Evolutionary conservation across 2,329 filamentous ascomycete genomes (phyloP), one percentile per base, ranked within the genome.

Genomic region (Epichloe gansuensis): DNA sequence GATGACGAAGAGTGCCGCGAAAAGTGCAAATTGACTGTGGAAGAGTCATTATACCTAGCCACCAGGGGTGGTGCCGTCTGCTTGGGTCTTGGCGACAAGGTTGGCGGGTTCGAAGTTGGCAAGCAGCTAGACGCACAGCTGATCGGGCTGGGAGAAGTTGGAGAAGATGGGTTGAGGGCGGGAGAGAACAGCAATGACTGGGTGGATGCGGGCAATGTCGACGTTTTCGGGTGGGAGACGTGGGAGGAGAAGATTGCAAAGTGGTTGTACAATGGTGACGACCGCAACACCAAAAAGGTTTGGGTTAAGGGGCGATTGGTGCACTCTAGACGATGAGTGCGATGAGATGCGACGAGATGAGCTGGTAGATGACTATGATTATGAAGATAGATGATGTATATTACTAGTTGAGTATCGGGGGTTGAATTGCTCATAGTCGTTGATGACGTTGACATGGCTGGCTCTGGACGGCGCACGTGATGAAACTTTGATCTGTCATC

Each of bases 211-310:
- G 82, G 84, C 0, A 81, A 83, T 46, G 88, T 96, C 0, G 89
- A 96, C 67, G 67, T 96, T 0, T 98, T 96, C 72, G 90, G 89
- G 1, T 89, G 84, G 79, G 91, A 97, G 75, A 79, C 64, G n/a
- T 94, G 87, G 88, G 80, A 85, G 40, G 88, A 97, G 61, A 80
- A 74, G 62, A 71, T 97, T 11, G 87, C 88, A 50, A 98, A 98
- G 74, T 98, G 93, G 93, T 74, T 97, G 55, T 98, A 87, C 69
- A 86, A 81, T 58, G 93, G 93, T 0, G 90, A 97, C 71, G 93
- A 97, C 69, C 75, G 91, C 59, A 97, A 97, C 66, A 91, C 89
- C 3, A 77, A 76, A 60, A 82, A 77, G 59, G 93, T 98, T 5
- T 98, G 91, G 91, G 89, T 97, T 2, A 82, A 77, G 64, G 93